Evolutionary conservation across 2,329 filamentous ascomycete species (phyloP), one percentile per base, ranked within the genome.

Genomic region (Trichoderma sp.): DNA sequence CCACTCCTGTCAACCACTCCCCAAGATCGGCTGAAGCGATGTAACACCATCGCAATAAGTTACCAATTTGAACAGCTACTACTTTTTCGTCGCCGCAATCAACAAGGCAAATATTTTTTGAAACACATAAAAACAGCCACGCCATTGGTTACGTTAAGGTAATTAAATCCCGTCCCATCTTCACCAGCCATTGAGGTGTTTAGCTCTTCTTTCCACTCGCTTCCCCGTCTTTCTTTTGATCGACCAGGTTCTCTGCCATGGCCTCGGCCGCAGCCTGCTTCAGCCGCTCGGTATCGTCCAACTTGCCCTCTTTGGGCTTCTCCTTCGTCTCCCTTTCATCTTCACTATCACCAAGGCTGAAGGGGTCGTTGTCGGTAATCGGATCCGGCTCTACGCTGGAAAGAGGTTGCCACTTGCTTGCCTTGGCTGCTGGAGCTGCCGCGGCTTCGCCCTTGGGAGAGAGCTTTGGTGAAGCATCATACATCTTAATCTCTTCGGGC

Each of bases 391-490:
- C 74, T 15, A 98, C 90, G 0, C 91, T 88, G 13, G 95, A 94
- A 76, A 99, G 84, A 11, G 96, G 95, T 81, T 99, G 95, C 96
- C 96, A 99, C 84, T 99, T 99, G 87, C 95, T 98, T 59, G 88
- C 82, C 83, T 94, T 96, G 75, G 84, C 82, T 62, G 86, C 85
- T n/a, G 84, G 79, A 20, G 79, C 85, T n/a, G 84, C 80, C 28
- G 79, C 79, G 39, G 82, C 78, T 34, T 80, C 77, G 78, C 86
- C 89, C 81, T 86, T 90, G 75, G 84, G 84, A 32, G 81, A 85
- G 67, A 84, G 83, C 79, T 79, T 85, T 36, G 90, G 88, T 64
- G 90, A 90, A 12, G 87, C 85, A 71, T 91, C 88, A 79, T 97
- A 96, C 72, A 92, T 90, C 76, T 84, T 85, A 68, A 97, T 95